Percentiles rank a stretch among this genome's conserved stretches.
Conservation (phyloP, 2,329 filamentous ascomycete species). For the Juglanconis juglandina region DNA sequence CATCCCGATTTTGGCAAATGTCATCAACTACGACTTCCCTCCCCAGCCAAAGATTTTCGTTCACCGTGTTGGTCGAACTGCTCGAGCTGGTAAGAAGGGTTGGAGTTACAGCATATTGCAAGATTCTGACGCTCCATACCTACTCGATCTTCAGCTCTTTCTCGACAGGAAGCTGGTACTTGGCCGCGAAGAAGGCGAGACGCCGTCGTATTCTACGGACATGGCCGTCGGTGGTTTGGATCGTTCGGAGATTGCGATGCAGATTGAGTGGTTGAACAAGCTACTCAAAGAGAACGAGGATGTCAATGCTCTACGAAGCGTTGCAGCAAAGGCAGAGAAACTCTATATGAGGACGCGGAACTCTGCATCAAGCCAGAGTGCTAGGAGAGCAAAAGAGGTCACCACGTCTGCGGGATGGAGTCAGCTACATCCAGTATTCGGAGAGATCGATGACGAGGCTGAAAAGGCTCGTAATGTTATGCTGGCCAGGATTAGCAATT, state of each 20-base stretch:
- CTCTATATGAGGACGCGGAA: constrained; percentile 88
- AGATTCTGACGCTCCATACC: constrained; percentile 83
- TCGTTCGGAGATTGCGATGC: constrained; percentile 69
- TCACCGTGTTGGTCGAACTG: constrained; percentile 92
- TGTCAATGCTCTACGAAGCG: constrained; percentile 64
- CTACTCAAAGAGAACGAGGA: constrained; percentile 73
- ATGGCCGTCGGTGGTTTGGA: constrained; percentile 76
- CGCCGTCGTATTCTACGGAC: constrained; percentile 73
- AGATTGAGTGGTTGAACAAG: constrained; percentile 81
- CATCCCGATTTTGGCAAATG: constrained; percentile 92
- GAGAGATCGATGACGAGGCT: constrained; percentile 59
- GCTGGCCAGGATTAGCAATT: constrained; percentile 83
- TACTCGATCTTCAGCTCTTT: constrained; percentile 92
- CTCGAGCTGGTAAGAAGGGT: constrained; percentile 84
- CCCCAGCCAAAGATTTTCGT: constrained; percentile 96
- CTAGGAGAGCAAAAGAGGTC: constrained; percentile 78
- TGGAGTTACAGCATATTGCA: constrained; percentile 94
- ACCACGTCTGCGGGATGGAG: constrained; percentile 67
- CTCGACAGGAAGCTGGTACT: constrained; percentile 78
- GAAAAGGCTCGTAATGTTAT: constrained; percentile 78
- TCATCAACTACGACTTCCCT: constrained; percentile 98
- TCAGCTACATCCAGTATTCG: constrained; percentile 78
- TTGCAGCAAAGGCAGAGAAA: constrained; percentile 85
- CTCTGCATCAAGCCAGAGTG: constrained; percentile 84
- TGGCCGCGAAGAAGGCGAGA: constrained; percentile 57